These are phyloP conservation scores for Punctularia strigosozonata DNA, from an alignment of 768 basidiomycete genomes.

Conservation along the genomic window DNA sequence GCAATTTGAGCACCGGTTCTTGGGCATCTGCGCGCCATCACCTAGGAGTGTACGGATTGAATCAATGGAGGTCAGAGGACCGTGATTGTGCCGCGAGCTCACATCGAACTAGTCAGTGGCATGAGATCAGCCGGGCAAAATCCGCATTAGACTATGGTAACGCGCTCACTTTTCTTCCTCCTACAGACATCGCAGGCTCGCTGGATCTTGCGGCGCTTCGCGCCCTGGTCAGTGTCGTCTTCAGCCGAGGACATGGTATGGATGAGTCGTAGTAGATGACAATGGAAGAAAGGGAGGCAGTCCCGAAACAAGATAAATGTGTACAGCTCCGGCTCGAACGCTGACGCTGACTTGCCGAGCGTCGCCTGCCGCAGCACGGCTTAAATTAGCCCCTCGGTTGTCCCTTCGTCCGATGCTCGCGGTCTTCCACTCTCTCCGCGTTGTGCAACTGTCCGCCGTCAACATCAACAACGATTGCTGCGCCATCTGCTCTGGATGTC, in stretches of 20 bases:
- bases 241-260: conserved; percentile 50
- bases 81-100: conserved; percentile 14
- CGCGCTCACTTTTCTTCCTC: conserved; percentile 63
- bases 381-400: too few relatives aligned
- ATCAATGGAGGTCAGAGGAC: not conserved
- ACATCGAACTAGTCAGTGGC: conserved; percentile 46
- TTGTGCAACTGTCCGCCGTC: too few relatives aligned
- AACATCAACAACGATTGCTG: too few relatives aligned
- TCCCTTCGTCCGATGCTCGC: too few relatives aligned
- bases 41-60: conserved; percentile 23
- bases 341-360: too few relatives aligned
- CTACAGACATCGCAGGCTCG: conserved; percentile 77
- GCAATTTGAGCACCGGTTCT: conserved; percentile 55
- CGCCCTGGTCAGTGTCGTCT: conserved; percentile 30
- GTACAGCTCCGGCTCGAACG: too few relatives aligned
- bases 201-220: conserved; percentile 64
- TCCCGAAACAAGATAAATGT: too few relatives aligned
- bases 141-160: conserved; percentile 5
- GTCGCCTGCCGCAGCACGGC: too few relatives aligned
- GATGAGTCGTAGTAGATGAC: too few relatives aligned
- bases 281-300: too few relatives aligned
- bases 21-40: conserved; percentile 59
- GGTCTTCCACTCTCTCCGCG: too few relatives aligned
- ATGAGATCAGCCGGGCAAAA: conserved; percentile 4
- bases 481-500: too few relatives aligned